These are phyloP conservation scores for Aspergillus egyptiacus DNA, from an alignment of 495 filamentous ascomycete genomes.

Conservation along the genomic window DNA sequence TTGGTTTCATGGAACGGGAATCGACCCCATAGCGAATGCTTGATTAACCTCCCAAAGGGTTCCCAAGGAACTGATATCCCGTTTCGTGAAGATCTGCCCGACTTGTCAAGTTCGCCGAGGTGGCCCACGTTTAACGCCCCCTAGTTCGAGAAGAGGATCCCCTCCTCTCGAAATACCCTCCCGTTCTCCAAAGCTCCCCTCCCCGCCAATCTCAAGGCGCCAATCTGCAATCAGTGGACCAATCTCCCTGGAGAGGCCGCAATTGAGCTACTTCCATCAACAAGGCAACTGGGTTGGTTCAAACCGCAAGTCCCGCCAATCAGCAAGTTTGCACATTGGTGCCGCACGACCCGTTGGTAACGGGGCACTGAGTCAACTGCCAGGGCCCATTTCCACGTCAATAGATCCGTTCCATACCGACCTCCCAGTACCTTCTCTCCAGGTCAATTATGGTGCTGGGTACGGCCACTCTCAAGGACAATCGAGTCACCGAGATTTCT, in stretches of 20 bases:
- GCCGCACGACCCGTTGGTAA: conserved; percentile 24
- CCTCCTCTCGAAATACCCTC: conserved; percentile 34
- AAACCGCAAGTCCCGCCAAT: conserved; percentile 15
- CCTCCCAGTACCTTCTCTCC: conserved; percentile 28
- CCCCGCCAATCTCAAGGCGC: conserved; percentile 33
- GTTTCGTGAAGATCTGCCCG: conserved; percentile 52
- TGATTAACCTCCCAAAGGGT: conserved; percentile 33
- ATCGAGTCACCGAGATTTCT: conserved; percentile 26
- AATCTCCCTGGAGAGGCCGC: conserved; percentile 25
- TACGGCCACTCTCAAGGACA: conserved; percentile 30
- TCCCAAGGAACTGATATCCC: conserved; percentile 53
- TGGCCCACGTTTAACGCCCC: conserved; percentile 40
- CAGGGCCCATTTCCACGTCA: conserved; percentile 24
- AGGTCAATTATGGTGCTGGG: conserved; percentile 29
- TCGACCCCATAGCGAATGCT: background rate
- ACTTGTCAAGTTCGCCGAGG: conserved; percentile 45
- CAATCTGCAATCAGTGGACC: conserved; percentile 30
- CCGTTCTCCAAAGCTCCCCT: conserved; percentile 39
- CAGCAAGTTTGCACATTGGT: conserved; percentile 20
- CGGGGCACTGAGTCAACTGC: conserved; percentile 20
- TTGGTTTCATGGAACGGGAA: background rate
- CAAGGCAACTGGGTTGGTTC: conserved; percentile 16
- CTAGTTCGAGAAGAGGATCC: conserved; percentile 40
- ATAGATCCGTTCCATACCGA: conserved; percentile 32
- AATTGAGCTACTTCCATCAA: conserved; percentile 31